Conservation (phyloP, 225 moss, liverwort and hornwort genomes). For the Sphagnum tenellum region DNA sequence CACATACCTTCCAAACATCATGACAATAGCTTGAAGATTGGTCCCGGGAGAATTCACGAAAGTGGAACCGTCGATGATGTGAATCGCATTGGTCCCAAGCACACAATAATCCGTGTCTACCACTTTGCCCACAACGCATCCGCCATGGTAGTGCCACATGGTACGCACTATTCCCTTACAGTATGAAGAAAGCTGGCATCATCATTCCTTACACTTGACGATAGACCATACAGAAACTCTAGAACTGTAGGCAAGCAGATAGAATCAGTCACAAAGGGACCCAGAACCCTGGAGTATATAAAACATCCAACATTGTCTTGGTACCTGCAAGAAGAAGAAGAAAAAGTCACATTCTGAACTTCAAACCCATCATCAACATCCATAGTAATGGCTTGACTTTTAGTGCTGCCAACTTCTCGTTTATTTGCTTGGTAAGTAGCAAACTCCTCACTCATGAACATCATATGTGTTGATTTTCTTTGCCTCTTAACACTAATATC, state of each 20-base stretch:
- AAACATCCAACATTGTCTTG: constrained; percentile 5
- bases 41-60: constrained; percentile 24
- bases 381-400: too few relatives aligned
- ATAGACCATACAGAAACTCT: too few relatives aligned
- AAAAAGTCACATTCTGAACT: too few relatives aligned
- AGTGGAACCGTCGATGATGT: constrained; percentile 29
- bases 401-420: too few relatives aligned
- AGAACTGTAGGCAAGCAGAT: too few relatives aligned
- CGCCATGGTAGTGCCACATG: constrained; percentile 22
- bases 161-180: constrained; percentile 7
- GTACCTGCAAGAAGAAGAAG: too few relatives aligned
- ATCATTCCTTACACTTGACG: too few relatives aligned
- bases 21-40: constrained; percentile 34
- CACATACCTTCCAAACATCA: constrained; percentile 35
- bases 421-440: too few relatives aligned
- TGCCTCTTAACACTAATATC: too few relatives aligned
- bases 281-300: constrained; percentile 6
- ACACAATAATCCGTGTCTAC: constrained; percentile 19
- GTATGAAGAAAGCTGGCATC: constrained; percentile 7
- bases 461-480: too few relatives aligned
- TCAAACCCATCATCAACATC: too few relatives aligned
- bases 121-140: constrained; percentile 14
- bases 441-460: too few relatives aligned
- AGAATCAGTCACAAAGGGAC: background rate
- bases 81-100: constrained; percentile 10